Percentiles rank a stretch among this genome's conserved stretches.
Conservation (phyloP, 202 grass and related monocot genomes). For the Digitaria exilis region DNA sequence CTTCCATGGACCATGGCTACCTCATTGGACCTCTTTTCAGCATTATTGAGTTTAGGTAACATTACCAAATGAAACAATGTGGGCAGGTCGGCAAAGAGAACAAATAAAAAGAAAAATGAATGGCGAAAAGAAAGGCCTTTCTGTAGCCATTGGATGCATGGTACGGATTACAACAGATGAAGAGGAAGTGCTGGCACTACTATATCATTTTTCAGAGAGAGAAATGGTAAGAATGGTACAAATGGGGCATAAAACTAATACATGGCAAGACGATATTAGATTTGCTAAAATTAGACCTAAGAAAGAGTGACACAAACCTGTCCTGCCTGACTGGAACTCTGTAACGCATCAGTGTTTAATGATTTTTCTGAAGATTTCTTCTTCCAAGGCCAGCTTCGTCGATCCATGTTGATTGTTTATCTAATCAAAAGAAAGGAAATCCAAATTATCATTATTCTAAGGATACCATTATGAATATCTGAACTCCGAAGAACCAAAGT, state of each 20-base stretch:
- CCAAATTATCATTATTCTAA: not conserved
- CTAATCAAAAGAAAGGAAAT: not conserved
- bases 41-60: not conserved
- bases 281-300: not conserved
- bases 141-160: not conserved
- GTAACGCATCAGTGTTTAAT: constrained; percentile 43
- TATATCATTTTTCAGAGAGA: not conserved
- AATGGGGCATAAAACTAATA: not conserved
- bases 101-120: not conserved
- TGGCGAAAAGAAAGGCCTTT: not conserved
- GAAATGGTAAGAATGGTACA: not conserved
- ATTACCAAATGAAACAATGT: not conserved
- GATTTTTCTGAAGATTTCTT: constrained; percentile 96
- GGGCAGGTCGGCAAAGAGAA: not conserved
- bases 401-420: constrained; percentile 60
- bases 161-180: not conserved
- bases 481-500: not conserved
- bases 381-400: constrained; percentile 98
- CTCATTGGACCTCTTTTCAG: not conserved
- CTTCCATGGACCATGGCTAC: not conserved
- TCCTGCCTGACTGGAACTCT: constrained; percentile 56
- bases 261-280: not conserved
- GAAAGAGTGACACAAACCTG: constrained; percentile 49
- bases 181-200: not conserved
- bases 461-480: not conserved